Percentiles rank a stretch among this genome's conserved stretches.
phyloP scores from a whole-genome alignment of 179 eudicot genomes.

The Silene noctiflora region DNA sequence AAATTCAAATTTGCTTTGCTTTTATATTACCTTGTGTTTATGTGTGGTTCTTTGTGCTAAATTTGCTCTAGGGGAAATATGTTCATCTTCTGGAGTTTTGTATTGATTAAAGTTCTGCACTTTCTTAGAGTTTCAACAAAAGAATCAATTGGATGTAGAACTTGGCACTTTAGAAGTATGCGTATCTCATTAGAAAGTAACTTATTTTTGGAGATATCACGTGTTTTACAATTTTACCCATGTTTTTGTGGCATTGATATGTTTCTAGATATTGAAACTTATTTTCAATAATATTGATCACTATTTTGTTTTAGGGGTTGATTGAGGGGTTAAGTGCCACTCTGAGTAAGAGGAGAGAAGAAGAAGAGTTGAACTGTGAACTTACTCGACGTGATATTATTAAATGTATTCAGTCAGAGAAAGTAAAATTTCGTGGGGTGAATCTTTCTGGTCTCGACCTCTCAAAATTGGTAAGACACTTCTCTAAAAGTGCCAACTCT shows the following conservation, averaged over 20 bases:
- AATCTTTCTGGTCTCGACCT: slow-evolving; percentile 95
- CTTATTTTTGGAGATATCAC: not conserved
- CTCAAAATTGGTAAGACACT: slow-evolving; percentile 73
- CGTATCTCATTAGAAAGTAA: not conserved
- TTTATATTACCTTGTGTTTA: not conserved
- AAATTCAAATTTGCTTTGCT: not conserved
- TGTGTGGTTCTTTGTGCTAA: not conserved
- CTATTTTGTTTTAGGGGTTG: slow-evolving; percentile 48
- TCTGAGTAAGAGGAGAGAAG: slow-evolving; percentile 62
- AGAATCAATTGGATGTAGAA: not conserved
- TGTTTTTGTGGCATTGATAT: not conserved
- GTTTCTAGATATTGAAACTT: not conserved
- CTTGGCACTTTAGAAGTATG: not conserved
- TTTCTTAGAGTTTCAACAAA: slow-evolving; percentile 2
- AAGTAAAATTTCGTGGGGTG: slow-evolving; percentile 82
- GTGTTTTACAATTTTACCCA: not conserved
- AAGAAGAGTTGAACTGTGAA: slow-evolving; percentile 58
- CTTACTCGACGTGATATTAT: slow-evolving; percentile 80
- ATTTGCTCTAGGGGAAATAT: not conserved
- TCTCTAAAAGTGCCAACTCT: slow-evolving; percentile 1
- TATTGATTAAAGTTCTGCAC: not conserved
- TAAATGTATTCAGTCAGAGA: slow-evolving; percentile 86
- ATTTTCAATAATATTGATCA: not conserved
- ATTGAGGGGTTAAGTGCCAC: slow-evolving; percentile 59
- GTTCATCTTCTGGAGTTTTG: not conserved